phyloP scores from a whole-genome alignment of 768 basidiomycete genomes.

The Obba rivulosa region DNA sequence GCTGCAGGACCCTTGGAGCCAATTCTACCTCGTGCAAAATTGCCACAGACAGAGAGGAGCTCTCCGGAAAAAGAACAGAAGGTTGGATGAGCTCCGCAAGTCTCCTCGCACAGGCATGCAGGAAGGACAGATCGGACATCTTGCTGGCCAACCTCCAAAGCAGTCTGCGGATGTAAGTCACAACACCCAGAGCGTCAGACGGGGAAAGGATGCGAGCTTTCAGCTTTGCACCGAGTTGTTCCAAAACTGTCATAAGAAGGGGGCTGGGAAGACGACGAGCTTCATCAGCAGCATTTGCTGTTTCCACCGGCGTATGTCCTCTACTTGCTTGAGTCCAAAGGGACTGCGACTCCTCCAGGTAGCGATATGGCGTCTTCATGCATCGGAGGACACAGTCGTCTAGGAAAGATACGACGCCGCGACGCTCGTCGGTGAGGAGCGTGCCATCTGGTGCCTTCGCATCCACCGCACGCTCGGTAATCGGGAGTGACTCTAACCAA shows the following conservation, averaged over 20 bases:
- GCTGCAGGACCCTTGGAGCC: slow-evolving; percentile 7
- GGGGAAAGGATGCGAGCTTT: slow-evolving; percentile 46
- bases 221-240: slow-evolving; percentile 72
- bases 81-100: slow-evolving; percentile 30
- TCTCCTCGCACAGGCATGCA: slow-evolving; percentile 28
- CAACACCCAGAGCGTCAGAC: slow-evolving; percentile 59
- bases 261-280: slow-evolving; percentile 54
- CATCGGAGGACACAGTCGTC: slow-evolving; percentile 86
- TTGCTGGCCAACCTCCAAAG: slow-evolving; percentile 53
- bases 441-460: slow-evolving; percentile 47
- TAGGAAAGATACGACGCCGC: slow-evolving; percentile 58
- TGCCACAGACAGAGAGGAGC: slow-evolving; percentile 31
- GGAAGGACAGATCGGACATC: slow-evolving; percentile 37
- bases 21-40: slow-evolving; percentile 41
- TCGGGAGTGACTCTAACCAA: slow-evolving; percentile 70
- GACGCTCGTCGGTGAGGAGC: slow-evolving; percentile 49
- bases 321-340: slow-evolving; percentile 18
- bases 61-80: slow-evolving; percentile 28
- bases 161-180: slow-evolving; percentile 61
- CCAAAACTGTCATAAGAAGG: slow-evolving; percentile 72
- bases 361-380: slow-evolving; percentile 77
- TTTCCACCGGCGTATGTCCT: background rate
- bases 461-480: slow-evolving; percentile 28
- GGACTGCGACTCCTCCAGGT: slow-evolving; percentile 64
- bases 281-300: slow-evolving; percentile 7